Evolutionary conservation across 1,284 basidiomycete species (phyloP), one percentile per base, ranked within the genome.

Genomic region (Leccinum glutinopallens): DNA sequence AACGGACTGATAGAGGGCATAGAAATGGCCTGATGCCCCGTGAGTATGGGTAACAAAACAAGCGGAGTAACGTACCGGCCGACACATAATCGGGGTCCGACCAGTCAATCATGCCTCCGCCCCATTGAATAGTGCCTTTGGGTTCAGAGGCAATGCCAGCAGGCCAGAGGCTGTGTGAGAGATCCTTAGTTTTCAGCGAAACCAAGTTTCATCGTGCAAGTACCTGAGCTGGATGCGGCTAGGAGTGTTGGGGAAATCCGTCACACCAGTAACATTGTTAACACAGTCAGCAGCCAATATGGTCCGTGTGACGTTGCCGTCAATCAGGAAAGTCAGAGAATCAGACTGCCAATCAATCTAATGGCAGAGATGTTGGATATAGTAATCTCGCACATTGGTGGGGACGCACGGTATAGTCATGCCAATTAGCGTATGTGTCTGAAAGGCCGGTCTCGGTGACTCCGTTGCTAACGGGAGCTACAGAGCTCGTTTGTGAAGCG

Each of bases 341-440:
- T 91, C 84, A 4, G 86, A 85, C 70, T 89, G 83, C 92, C 92
- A 95, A 76, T 94, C 87, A 68, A 94, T 83, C 88, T 92, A 68
- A 59, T 55, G 54, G 17, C 33, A 58, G 5, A 19, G 3, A 33
- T 15, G 12, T 57, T 19, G 13, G n/a, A 33, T 4, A 61, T 54
- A 9, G 46, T 2, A 15, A 22, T 1, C 13, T 51, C 7, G 3
- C 5, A 54, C 12, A 25, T 53, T n/a, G 13, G 35, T 10, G 12
- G 5, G 39, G 22, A 75, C 87, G 64, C 66, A 92, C 89, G 4
- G 90, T 87, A 71, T 87, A 93, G 66, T 90, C 87, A 74, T 94
- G 91, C 78, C 87, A 94, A 72, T 88, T 88, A 64, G 69, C 69
- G 70, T 80, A 90, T 1, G 89, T 88, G 71, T 93, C 88, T 2